phyloP scores from a whole-genome alignment of 495 filamentous ascomycete genomes.

The Extremus antarcticus region DNA sequence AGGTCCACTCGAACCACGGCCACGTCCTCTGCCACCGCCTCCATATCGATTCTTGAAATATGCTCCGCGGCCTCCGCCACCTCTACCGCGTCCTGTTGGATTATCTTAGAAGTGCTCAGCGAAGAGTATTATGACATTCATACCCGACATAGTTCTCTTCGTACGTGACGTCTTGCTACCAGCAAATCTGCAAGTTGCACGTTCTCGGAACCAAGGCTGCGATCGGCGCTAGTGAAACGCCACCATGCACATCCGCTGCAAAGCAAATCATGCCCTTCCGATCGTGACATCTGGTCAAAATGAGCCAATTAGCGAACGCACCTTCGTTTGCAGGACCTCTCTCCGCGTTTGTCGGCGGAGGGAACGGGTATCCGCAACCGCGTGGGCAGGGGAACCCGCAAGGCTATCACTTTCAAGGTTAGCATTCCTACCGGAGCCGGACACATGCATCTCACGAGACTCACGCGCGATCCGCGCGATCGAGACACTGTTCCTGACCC shows the following conservation, averaged over 20 bases:
- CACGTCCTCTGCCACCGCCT: conserved; percentile 8
- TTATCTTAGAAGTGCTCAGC: background rate
- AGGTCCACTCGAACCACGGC: background rate
- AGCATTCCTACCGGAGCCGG: no score
- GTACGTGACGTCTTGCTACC: background rate
- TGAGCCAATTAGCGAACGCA: no score
- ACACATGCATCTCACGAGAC: no score
- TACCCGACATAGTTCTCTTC: conserved; percentile 4
- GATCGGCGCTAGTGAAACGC: conserved; percentile 1
- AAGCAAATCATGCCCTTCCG: no score
- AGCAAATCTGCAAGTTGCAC: conserved; percentile 4
- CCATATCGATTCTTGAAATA: conserved; percentile 17
- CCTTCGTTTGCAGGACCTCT: no score
- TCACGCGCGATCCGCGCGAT: no score
- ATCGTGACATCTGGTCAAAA: no score
- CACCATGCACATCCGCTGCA: no score
- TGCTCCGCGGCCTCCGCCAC: conserved; percentile 13
- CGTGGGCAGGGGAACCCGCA: no score
- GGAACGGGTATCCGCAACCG: no score
- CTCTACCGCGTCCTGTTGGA: conserved; percentile 2
- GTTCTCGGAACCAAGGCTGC: background rate
- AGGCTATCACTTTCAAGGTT: conserved; percentile 1
- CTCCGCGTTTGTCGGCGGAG: no score
- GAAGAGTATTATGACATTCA: background rate
- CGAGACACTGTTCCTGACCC: no score